Percentiles rank a stretch among this genome's conserved stretches.
Evolutionary conservation across 2,329 filamentous ascomycete genomes (phyloP).

Genomic region (Hortaea sp.): DNA sequence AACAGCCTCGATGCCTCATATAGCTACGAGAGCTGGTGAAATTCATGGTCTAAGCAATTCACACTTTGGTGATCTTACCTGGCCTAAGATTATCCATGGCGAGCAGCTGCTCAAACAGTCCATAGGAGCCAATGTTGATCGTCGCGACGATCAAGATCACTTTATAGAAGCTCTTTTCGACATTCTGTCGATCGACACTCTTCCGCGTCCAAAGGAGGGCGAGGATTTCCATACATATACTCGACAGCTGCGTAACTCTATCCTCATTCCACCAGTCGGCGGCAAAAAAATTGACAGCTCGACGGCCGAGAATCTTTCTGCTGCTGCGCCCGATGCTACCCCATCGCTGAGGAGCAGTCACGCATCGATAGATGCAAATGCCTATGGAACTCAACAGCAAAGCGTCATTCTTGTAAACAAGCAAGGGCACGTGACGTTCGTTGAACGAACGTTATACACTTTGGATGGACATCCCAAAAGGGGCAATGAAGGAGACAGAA

Average conservation of each 20-base stretch:
- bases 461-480: constrained; percentile 38
- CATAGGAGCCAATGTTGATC: constrained; percentile 34
- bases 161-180: constrained; percentile 44
- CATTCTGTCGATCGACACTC: constrained; percentile 44
- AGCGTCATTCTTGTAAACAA: constrained; percentile 48
- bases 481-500: constrained; percentile 37
- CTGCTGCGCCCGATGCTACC: constrained; percentile 13
- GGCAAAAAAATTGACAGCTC: constrained; percentile 29
- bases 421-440: constrained; percentile 48
- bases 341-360: constrained; percentile 25
- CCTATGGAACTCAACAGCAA: constrained; percentile 57
- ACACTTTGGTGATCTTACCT: constrained; percentile 47
- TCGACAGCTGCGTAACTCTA: constrained; percentile 46
- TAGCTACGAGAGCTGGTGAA: constrained; percentile 39
- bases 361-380: constrained; percentile 24
- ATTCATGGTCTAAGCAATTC: constrained; percentile 54
- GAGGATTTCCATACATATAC: constrained; percentile 47
- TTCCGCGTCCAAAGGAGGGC: constrained; percentile 41
- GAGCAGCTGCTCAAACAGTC: constrained; percentile 43
- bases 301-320: background rate
- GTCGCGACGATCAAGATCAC: constrained; percentile 34
- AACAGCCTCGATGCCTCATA: constrained; percentile 41
- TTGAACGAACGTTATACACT: constrained; percentile 53
- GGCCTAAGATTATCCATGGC: constrained; percentile 52
- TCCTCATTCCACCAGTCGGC: constrained; percentile 50